These are phyloP conservation scores for Pisolithus microcarpus DNA, from an alignment of 768 basidiomycete genomes.

Conservation along the genomic window DNA sequence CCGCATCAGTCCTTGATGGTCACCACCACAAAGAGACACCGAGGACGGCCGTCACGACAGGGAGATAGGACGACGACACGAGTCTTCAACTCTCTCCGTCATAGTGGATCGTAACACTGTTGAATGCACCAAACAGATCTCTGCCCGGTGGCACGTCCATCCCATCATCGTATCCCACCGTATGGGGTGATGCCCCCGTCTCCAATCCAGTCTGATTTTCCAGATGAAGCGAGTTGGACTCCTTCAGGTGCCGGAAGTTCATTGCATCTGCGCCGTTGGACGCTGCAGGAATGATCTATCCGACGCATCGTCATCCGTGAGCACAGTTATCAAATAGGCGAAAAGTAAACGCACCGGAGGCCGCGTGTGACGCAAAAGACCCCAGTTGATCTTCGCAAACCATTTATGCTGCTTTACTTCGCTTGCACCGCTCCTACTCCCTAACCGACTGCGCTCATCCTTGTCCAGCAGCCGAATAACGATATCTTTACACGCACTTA, in stretches of 20 bases:
- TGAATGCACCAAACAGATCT: constrained; percentile 83
- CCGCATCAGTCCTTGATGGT: not conserved
- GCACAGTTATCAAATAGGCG: constrained; percentile 1
- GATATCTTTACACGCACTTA: constrained; percentile 82
- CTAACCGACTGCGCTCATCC: constrained; percentile 79
- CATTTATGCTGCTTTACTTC: constrained; percentile 99
- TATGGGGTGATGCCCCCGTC: constrained; percentile 31
- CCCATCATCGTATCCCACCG: constrained; percentile 38
- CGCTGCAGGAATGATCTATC: constrained; percentile 68
- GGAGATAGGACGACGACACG: not conserved
- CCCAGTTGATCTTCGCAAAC: constrained; percentile 97
- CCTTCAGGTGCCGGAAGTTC: constrained; percentile 87
- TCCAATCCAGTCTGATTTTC: constrained; percentile 52
- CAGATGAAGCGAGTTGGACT: constrained; percentile 86
- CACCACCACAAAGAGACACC: not conserved
- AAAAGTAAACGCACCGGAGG: constrained; percentile 66
- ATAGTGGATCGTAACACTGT: constrained; percentile 82
- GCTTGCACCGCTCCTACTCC: constrained; percentile 90
- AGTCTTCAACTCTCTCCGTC: constrained; percentile 52
- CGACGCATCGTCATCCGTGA: constrained; percentile 17
- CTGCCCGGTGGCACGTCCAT: constrained; percentile 38
- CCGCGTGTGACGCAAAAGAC: constrained; percentile 81
- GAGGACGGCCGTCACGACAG: not conserved
- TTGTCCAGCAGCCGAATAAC: constrained; percentile 86
- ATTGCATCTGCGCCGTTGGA: constrained; percentile 76